phyloP scores from a whole-genome alignment of 768 basidiomycete species.

The Pluteus cervinus region DNA sequence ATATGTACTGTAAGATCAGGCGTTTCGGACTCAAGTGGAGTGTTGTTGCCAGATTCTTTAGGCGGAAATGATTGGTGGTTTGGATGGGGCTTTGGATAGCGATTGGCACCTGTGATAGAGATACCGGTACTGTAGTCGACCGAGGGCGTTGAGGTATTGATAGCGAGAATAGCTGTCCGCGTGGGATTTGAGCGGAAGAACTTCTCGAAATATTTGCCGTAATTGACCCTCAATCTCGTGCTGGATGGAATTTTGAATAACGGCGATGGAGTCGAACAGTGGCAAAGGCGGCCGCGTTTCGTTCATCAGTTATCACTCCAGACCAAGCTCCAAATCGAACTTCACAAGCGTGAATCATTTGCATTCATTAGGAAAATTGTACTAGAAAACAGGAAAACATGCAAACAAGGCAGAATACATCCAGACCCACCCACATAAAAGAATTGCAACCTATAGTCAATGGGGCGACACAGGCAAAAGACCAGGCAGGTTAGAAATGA shows the following conservation, averaged over 20 bases:
- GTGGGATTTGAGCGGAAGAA: slow-evolving; percentile 57
- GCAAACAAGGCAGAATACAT: no score
- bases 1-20: slow-evolving; percentile 95
- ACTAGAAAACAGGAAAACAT: neutral
- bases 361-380: neutral
- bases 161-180: slow-evolving; percentile 19
- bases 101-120: slow-evolving; percentile 28
- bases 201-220: slow-evolving; percentile 96
- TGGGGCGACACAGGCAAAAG: slow-evolving; percentile 1
- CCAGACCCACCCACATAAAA: neutral
- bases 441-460: neutral
- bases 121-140: slow-evolving; percentile 58
- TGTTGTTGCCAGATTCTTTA: slow-evolving; percentile 17
- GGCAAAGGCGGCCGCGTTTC: no score
- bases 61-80: slow-evolving; percentile 14
- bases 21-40: slow-evolving; percentile 49
- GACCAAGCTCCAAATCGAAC: no score
- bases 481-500: slow-evolving; percentile 63
- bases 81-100: slow-evolving; percentile 17
- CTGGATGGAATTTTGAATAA: slow-evolving; percentile 96
- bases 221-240: slow-evolving; percentile 95
- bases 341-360: no score
- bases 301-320: no score
- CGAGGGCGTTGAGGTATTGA: slow-evolving; percentile 24
- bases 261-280: slow-evolving; percentile 97